Base-by-base conservation (phyloP, 495 filamentous ascomycete genomes). In the Neurospora sp. region DNA sequence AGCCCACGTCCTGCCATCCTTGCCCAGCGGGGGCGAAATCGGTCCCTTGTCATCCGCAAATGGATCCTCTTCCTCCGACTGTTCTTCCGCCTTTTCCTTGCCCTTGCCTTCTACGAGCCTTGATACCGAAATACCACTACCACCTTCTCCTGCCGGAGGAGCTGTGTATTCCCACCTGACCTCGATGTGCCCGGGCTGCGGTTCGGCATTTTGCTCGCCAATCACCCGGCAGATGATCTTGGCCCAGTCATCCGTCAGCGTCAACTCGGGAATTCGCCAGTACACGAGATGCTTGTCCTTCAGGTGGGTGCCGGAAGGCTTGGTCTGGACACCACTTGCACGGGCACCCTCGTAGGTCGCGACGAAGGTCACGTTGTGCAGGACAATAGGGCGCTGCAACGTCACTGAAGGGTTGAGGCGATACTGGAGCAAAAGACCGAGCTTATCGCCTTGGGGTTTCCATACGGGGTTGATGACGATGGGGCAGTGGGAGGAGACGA, bases 221-320 rank as follows among this genome's bases (percentile, higher is more conserved):
- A 86, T 80, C 37, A 97, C 93, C 10, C 94, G 89, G 72, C 90
- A 93, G 9, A 96, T 90, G 71, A 96, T 87, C 82, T 92, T 94
- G 77, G 90, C 85, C 74, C 82, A 84, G 71, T 82, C 81, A 0
- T 81, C 86, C 42, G 90, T 88, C 16, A 98, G 80, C 0, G 85
- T 87, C 14, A 95, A 80, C 76, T 98, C 96, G 31, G 92, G 93
- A 14, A 98, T 84, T 70, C 91, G 91, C 96, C 96, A 99, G 79
- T 90, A 93, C 16, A 97, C 90, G 5, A 94, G 81, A n/a, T 92
- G 91, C 71, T 92, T 91, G 71, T 98, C 95, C 78, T 93, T 92
- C 10, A 92, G 87, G 84, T 98, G 97, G 1, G 88, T 90, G 11
- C 93, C 92, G 9, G 86, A 84, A 0, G 92, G 92, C 76, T 93